Conservation (phyloP, 1,284 basidiomycete species). For the Hemileia vastatrix region DNA sequence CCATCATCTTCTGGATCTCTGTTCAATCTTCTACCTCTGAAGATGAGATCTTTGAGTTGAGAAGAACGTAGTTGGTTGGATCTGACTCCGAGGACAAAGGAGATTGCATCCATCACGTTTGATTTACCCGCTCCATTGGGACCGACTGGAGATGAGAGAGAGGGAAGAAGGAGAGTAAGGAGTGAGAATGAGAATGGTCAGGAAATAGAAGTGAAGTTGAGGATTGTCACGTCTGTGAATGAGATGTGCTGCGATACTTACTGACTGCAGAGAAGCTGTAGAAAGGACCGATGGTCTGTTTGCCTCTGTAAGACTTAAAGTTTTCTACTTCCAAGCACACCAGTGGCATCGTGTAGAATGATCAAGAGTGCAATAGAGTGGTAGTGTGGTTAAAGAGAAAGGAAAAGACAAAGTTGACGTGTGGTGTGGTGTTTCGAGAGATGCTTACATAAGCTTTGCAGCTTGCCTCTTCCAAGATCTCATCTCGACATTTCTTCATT, state of each 20-base stretch:
- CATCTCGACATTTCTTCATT: too few species aligned
- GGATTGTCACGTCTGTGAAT: neutral
- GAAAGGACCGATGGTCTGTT: conserved; percentile 80
- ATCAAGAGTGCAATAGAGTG: too few species aligned
- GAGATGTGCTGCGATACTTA: too few species aligned
- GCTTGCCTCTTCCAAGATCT: too few species aligned
- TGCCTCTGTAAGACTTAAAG: conserved; percentile 66
- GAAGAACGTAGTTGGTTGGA: conserved; percentile 83
- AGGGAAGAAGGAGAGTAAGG: neutral
- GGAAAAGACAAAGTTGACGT: too few species aligned
- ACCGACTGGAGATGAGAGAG: conserved; percentile 51
- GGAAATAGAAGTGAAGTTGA: neutral
- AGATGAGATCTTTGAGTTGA: conserved; percentile 88
- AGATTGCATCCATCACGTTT: conserved; percentile 99
- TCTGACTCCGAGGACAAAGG: conserved; percentile 93
- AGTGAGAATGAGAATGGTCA: neutral
- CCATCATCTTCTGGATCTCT: conserved; percentile 44
- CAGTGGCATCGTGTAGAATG: too few species aligned
- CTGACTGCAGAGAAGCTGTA: conserved; percentile 85
- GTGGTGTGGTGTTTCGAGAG: too few species aligned
- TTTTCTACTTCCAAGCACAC: too few species aligned
- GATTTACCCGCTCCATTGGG: conserved; percentile 99
- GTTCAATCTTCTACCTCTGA: conserved; percentile 66
- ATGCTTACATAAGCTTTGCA: too few species aligned
- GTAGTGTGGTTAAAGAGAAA: too few species aligned